Percentiles rank a stretch among this genome's conserved stretches.
phyloP scores from a whole-genome alignment of 140 eudicot genomes.

The Anethum foeniculum region DNA sequence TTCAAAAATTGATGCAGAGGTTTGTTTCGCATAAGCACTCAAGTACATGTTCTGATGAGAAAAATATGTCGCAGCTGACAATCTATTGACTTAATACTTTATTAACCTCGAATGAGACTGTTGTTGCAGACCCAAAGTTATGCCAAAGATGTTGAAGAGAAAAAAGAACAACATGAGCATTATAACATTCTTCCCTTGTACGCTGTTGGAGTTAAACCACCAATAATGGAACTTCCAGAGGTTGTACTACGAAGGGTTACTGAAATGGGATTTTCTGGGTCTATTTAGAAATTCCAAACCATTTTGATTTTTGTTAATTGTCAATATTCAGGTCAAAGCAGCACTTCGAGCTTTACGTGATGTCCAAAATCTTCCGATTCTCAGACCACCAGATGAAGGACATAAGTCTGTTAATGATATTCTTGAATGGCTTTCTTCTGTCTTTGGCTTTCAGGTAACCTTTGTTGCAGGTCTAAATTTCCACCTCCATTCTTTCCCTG shows the following conservation, averaged over 20 bases:
- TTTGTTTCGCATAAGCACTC: conserved; percentile 18
- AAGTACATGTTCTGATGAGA: background rate
- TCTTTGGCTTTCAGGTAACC: conserved; percentile 85
- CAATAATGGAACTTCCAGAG: conserved; percentile 94
- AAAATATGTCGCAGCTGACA: conserved; percentile 6
- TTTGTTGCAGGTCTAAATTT: background rate
- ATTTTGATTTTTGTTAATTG: conserved; percentile 7
- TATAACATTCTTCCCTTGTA: conserved; percentile 87
- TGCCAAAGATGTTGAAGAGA: conserved; percentile 80
- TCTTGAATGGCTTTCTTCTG: conserved; percentile 83
- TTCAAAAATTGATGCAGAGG: conserved; percentile 56
- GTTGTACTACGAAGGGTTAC: conserved; percentile 24
- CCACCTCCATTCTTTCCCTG: background rate
- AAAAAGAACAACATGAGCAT: conserved; percentile 59
- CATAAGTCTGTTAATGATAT: conserved; percentile 66
- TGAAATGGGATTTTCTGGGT: background rate
- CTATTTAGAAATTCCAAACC: background rate
- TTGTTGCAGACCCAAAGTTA: conserved; percentile 53
- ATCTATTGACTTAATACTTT: background rate
- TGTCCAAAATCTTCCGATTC: conserved; percentile 63
- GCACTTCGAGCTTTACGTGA: conserved; percentile 75
- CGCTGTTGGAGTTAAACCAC: conserved; percentile 80
- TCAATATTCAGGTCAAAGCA: conserved; percentile 52
- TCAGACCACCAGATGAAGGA: conserved; percentile 54
- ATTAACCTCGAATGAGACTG: conserved; percentile 8